Conservation (phyloP, 2,329 filamentous ascomycete species). For the Talaromyces sp. region DNA sequence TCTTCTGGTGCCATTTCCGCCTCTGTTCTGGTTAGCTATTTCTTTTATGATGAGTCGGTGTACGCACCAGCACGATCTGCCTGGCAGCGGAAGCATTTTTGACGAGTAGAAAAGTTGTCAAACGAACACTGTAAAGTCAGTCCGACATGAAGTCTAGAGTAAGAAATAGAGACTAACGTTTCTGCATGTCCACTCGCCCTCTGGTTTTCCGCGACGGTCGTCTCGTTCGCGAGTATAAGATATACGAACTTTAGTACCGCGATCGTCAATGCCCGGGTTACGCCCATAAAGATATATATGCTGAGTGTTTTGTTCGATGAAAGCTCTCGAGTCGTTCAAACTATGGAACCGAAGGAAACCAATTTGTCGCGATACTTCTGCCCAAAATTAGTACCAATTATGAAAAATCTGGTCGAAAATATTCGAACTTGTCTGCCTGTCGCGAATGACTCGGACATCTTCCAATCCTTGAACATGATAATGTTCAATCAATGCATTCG, state of each 20-base stretch:
- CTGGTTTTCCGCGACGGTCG: constrained; percentile 49
- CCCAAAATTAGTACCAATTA: constrained; percentile 1
- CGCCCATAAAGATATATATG: constrained; percentile 51
- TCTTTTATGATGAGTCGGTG: neutral
- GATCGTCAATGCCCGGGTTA: constrained; percentile 40
- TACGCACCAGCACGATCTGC: constrained; percentile 52
- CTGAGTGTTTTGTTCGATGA: constrained; percentile 55
- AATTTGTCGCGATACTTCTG: constrained; percentile 56
- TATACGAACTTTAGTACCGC: constrained; percentile 49
- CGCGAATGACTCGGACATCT: constrained; percentile 58
- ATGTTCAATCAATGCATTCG: constrained; percentile 53
- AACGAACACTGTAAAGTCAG: constrained; percentile 49
- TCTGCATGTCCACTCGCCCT: constrained; percentile 59
- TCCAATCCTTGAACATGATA: constrained; percentile 55
- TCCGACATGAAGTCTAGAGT: neutral
- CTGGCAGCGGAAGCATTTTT: constrained; percentile 60
- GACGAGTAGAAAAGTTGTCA: constrained; percentile 57
- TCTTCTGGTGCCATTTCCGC: constrained; percentile 37
- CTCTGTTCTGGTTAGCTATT: constrained; percentile 24
- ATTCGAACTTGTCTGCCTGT: constrained; percentile 56
- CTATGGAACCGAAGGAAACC: constrained; percentile 57
- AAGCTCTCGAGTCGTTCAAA: constrained; percentile 51
- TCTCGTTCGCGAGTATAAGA: constrained; percentile 55
- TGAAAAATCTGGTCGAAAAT: neutral
- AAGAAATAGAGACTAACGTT: constrained; percentile 39